Evolutionary conservation across 177 flowering plant genomes (phyloP).

Genomic region (Tripterygium wilfordii): DNA sequence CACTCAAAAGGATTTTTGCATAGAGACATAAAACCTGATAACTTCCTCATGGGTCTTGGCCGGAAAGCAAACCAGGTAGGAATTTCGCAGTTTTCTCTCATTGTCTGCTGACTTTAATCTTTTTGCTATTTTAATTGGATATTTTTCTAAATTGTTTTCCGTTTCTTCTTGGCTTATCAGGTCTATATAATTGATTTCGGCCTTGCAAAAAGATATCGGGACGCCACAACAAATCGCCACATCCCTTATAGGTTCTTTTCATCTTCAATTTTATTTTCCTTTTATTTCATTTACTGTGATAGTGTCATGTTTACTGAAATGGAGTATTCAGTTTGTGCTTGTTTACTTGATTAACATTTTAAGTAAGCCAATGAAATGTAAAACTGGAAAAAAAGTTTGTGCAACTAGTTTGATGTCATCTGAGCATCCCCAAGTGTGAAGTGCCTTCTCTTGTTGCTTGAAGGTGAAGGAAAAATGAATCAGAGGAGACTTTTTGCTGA

Average conservation of each 20-base stretch:
- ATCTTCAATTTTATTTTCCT: neutral
- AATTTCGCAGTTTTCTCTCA: neutral
- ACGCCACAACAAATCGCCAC: constrained; percentile 75
- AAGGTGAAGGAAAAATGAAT: no score
- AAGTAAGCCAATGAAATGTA: no score
- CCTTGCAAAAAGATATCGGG: constrained; percentile 96
- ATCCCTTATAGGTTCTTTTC: constrained; percentile 84
- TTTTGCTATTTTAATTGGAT: no score
- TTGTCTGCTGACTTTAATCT: neutral
- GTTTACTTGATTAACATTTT: no score
- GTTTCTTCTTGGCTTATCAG: constrained; percentile 39
- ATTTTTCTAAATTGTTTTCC: no score
- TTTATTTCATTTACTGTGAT: neutral
- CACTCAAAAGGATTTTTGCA: constrained; percentile 96
- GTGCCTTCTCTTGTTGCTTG: no score
- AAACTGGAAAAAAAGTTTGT: no score
- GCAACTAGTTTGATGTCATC: no score
- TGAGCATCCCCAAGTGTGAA: no score
- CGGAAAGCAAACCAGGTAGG: constrained; percentile 95
- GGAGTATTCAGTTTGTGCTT: no score
- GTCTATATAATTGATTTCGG: constrained; percentile 99
- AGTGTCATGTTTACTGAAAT: neutral
- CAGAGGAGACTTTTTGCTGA: no score
- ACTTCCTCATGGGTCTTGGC: constrained; percentile 98
- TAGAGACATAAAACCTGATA: constrained; percentile 96